These are phyloP conservation scores for Fusarium temperatum DNA, from an alignment of 2,329 filamentous ascomycete genomes.

Conservation along the genomic window DNA sequence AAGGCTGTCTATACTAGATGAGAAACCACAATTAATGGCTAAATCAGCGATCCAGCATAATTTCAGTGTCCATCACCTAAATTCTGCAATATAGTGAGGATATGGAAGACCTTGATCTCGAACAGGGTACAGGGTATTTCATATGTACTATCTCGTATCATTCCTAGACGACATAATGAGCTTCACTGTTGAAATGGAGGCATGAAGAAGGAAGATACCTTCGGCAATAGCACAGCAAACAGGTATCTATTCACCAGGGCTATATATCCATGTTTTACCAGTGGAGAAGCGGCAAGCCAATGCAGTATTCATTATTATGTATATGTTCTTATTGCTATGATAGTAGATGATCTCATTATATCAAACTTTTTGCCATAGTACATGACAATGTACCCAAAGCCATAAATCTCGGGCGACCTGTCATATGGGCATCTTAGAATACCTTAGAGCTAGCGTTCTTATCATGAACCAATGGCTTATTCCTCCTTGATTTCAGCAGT, in stretches of 20 bases:
- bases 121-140: background rate
- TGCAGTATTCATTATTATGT: background rate
- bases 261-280: too few species aligned
- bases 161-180: background rate
- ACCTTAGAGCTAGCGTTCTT: background rate
- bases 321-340: background rate
- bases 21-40: background rate
- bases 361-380: background rate
- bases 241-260: background rate
- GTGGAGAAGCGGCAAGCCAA: background rate
- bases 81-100: background rate
- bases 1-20: background rate
- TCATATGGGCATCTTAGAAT: background rate
- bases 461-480: conserved; percentile 11
- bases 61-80: background rate
- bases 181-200: background rate
- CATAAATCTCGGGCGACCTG: background rate
- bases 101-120: background rate
- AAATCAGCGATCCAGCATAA: background rate
- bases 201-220: background rate
- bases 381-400: background rate
- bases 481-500: conserved; percentile 42
- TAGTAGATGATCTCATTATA: background rate
- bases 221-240: background rate
- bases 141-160: background rate